Conservation (phyloP, 2,329 filamentous ascomycete genomes). For the Tricladium varicosporioides region DNA sequence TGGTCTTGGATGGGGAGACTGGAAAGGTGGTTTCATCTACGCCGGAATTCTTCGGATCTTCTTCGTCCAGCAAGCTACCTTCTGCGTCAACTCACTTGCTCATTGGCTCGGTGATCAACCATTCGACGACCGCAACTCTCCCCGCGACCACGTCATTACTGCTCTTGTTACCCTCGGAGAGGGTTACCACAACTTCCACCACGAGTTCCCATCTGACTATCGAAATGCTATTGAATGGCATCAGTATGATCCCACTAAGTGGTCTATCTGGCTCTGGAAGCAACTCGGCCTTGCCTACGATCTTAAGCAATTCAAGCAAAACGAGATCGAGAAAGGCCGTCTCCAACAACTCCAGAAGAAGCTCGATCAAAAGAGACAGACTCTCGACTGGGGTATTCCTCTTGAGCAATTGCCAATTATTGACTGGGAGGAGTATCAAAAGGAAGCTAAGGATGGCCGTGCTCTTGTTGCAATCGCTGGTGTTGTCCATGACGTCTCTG, state of each 20-base stretch:
- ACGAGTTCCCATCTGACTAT: constrained; percentile 92
- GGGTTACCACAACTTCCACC: constrained; percentile 94
- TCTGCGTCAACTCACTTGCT: constrained; percentile 88
- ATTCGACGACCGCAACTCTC: constrained; percentile 89
- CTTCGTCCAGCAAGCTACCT: constrained; percentile 88
- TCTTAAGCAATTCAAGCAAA: constrained; percentile 86
- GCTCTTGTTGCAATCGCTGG: constrained; percentile 76
- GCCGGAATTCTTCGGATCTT: constrained; percentile 83
- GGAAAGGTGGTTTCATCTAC: constrained; percentile 79
- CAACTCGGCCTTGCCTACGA: constrained; percentile 80
- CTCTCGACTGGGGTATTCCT: constrained; percentile 82
- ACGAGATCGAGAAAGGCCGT: constrained; percentile 90
- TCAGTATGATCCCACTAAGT: constrained; percentile 92
- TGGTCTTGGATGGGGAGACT: constrained; percentile 79
- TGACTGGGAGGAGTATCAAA: constrained; percentile 82
- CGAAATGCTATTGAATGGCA: constrained; percentile 88
- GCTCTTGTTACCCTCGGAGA: constrained; percentile 82
- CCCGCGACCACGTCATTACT: constrained; percentile 83
- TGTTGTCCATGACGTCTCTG: constrained; percentile 79
- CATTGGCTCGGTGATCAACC: constrained; percentile 92
- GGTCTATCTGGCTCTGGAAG: constrained; percentile 84
- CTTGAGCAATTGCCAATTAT: constrained; percentile 83
- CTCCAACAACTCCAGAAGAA: constrained; percentile 91
- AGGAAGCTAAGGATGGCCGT: constrained; percentile 74
- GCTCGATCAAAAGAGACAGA: constrained; percentile 80